These are phyloP conservation scores for Phytophthora megakarya DNA, from an alignment of 352 stramenopile species.

Conservation along the genomic window DNA sequence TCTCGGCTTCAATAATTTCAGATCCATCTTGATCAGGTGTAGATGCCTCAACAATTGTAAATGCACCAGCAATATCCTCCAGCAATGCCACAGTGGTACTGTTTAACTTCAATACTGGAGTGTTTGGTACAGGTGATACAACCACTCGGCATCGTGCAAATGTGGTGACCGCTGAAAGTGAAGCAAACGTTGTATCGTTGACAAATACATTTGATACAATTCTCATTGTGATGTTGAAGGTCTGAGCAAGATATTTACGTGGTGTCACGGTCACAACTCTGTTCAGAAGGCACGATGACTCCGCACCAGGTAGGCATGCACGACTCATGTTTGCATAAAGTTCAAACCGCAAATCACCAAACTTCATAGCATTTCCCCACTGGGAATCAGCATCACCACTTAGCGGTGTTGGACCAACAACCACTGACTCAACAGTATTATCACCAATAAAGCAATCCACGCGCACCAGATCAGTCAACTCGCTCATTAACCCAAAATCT, in stretches of 20 bases:
- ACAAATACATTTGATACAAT: slow-evolving; percentile 29
- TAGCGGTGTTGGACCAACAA: slow-evolving; percentile 16
- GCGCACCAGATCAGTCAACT: slow-evolving; percentile 35
- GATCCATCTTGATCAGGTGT: slow-evolving; percentile 57
- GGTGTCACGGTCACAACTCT: slow-evolving; percentile 38
- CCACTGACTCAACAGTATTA: slow-evolving; percentile 21
- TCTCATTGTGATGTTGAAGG: slow-evolving; percentile 43
- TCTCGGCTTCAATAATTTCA: slow-evolving; percentile 49
- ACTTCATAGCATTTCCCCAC: slow-evolving; percentile 12
- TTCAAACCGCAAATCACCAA: slow-evolving; percentile 27
- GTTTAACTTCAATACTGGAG: slow-evolving; percentile 38
- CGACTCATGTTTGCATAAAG: slow-evolving; percentile 18
- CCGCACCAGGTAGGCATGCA: slow-evolving; percentile 10
- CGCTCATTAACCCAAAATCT: slow-evolving; percentile 34
- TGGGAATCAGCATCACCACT: slow-evolving; percentile 8
- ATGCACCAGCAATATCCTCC: slow-evolving; percentile 40
- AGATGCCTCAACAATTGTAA: slow-evolving; percentile 43
- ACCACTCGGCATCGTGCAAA: slow-evolving; percentile 40
- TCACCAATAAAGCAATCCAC: slow-evolving; percentile 21
- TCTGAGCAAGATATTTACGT: slow-evolving; percentile 43
- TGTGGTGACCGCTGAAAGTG: slow-evolving; percentile 28
- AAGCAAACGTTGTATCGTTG: slow-evolving; percentile 22
- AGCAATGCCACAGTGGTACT: slow-evolving; percentile 26
- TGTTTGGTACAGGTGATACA: slow-evolving; percentile 47
- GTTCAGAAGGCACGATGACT: slow-evolving; percentile 25